Base-by-base conservation (phyloP, 352 stramenopile species). In the Globisporangium canariense region DNA sequence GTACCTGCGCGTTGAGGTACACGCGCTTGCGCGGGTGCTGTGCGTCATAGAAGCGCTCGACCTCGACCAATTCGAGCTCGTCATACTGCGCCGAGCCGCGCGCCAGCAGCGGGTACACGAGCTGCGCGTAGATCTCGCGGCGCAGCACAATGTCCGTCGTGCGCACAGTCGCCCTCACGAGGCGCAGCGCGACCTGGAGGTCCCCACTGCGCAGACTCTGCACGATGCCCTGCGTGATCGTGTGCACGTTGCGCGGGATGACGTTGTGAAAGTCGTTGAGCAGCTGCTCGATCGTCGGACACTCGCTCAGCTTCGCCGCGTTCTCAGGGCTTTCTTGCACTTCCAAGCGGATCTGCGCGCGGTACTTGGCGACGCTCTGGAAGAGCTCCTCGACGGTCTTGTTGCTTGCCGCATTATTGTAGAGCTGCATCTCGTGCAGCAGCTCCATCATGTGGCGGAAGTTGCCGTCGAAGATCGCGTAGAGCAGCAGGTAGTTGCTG, bases 361-460 rank as follows among this genome's bases (percentile, higher is more conserved):
- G 78, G 60, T 81, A 83, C 58, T 80, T 64, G 3, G 78, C 78
- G 51, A 91, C 75, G 50, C 76, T 89, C 55, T 69, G 68, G 40
- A 91, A 89, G 2, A 91, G 68, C 51, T 74, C 70, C 11, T 69
- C 51, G 3, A 88, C 63, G 7, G 71, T 78, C 25, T 68, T 62
- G 56, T 86, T 79, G 65, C 65, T 78, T 20, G 68, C 69, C 40
- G 55, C 62, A 55, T 88, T 88, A 60, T 82, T 83, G 67, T 79
- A 73, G 13, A 86, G 69, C 66, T 89, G 74, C 82, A 91, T 91
- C 66, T 91, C 80, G 50, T 89, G 82, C 47, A 91, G 67, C 18
- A 91, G 67, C 60, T 91, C 82, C 72, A 89, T 83, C 65, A 85
- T 86, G 66, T 91, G 80, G 62, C 77, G 82, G 43, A 86, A 89